Conservation (phyloP, 108 stramenopile genomes). For the Fistulifera solaris region DNA sequence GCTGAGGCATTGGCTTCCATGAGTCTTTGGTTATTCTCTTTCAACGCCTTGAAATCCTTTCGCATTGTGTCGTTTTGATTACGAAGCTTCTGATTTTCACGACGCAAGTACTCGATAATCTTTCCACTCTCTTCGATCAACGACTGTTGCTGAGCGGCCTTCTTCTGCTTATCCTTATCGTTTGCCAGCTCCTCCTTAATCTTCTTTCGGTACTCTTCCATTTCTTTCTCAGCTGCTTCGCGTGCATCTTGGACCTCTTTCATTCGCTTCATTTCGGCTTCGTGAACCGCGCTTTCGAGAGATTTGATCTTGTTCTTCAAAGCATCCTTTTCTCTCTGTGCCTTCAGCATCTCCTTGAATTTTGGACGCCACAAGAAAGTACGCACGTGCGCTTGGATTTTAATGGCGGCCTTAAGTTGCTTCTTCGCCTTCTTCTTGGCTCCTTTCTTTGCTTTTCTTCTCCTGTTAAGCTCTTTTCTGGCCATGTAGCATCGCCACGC, state of each 20-base stretch:
- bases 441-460: slow-evolving; percentile 18
- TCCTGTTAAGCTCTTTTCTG: slow-evolving; percentile 8
- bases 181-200: slow-evolving; percentile 18
- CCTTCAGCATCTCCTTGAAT: slow-evolving; percentile 23
- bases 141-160: slow-evolving; percentile 38
- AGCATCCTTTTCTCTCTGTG: slow-evolving; percentile 51
- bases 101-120: slow-evolving; percentile 62
- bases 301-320: slow-evolving; percentile 18
- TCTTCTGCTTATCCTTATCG: slow-evolving; percentile 14
- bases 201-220: slow-evolving; percentile 38
- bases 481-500: slow-evolving; percentile 11
- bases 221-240: slow-evolving; percentile 36
- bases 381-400: slow-evolving; percentile 63
- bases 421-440: slow-evolving; percentile 44
- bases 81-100: slow-evolving; percentile 50
- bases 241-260: slow-evolving; percentile 40
- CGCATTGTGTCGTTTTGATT: slow-evolving; percentile 43
- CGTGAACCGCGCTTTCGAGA: slow-evolving; percentile 35
- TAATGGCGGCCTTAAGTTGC: slow-evolving; percentile 34
- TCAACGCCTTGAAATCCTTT: slow-evolving; percentile 51
- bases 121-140: slow-evolving; percentile 71
- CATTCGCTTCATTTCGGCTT: slow-evolving; percentile 44
- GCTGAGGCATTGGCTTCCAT: slow-evolving; percentile 72
- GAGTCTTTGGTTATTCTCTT: slow-evolving; percentile 52
- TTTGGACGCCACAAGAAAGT: slow-evolving; percentile 49